Percentiles rank a stretch among this genome's conserved stretches.
phyloP scores from a whole-genome alignment of 805 yeast species.

The Barnettozyma botsteinii region DNA sequence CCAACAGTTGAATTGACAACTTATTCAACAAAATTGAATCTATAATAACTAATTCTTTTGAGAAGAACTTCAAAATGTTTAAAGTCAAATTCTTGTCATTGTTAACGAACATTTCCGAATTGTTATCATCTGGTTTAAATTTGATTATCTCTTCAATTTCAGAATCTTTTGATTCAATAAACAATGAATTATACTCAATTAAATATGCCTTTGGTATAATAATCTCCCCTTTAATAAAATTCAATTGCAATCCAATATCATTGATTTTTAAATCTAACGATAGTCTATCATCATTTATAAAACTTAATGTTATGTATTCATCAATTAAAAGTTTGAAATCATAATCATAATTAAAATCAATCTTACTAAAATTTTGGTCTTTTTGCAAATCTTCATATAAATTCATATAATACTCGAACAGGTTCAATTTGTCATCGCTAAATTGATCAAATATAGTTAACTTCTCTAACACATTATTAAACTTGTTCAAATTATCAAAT shows the following conservation, averaged over 20 bases:
- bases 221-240: neutral
- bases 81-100: conserved; percentile 1
- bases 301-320: conserved; percentile 9
- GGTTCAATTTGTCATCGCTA: conserved; percentile 16
- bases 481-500: conserved; percentile 14
- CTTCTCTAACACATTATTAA: conserved; percentile 17
- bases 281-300: conserved; percentile 18
- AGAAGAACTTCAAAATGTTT: conserved; percentile 6
- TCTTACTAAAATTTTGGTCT: conserved; percentile 1
- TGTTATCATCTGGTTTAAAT: conserved; percentile 7
- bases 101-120: conserved; percentile 4
- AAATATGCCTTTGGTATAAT: conserved; percentile 4
- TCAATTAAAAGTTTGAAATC: conserved; percentile 14
- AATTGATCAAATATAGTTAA: conserved; percentile 22
- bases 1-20: neutral
- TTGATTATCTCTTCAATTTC: neutral
- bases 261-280: neutral
- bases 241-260: conserved; percentile 8
- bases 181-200: neutral
- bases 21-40: neutral
- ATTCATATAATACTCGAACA: conserved; percentile 17
- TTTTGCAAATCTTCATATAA: conserved; percentile 7
- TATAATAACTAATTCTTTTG: neutral
- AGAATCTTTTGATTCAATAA: neutral
- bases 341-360: conserved; percentile 16